Conservation (phyloP, 306 rosid genomes). For the Alnus rubra region DNA sequence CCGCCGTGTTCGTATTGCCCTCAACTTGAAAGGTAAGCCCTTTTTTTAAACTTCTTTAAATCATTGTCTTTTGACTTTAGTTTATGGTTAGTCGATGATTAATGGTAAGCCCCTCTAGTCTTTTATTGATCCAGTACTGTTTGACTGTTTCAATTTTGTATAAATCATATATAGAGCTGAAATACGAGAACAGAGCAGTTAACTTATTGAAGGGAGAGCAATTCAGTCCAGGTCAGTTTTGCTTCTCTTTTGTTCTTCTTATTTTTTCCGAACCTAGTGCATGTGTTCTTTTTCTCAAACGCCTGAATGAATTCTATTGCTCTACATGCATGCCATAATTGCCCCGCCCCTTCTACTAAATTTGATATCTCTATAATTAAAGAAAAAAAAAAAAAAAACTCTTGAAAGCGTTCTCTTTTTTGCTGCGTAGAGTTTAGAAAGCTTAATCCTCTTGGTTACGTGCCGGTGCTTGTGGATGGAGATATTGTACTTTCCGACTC, state of each 20-base stretch:
- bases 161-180: conserved; percentile 38
- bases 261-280: neutral
- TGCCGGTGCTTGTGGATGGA: conserved; percentile 70
- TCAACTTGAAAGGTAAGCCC: conserved; percentile 61
- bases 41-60: neutral
- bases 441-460: conserved; percentile 69
- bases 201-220: conserved; percentile 61
- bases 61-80: neutral
- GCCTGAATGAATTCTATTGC: neutral
- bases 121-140: neutral
- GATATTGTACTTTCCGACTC: conserved; percentile 55
- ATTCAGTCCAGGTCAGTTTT: conserved; percentile 47
- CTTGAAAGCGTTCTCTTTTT: neutral
- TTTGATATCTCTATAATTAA: neutral
- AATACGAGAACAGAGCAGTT: conserved; percentile 55
- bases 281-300: neutral
- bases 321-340: neutral
- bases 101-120: neutral
- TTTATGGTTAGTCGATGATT: neutral
- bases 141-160: neutral
- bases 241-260: no score
- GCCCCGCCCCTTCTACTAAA: neutral
- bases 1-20: conserved; percentile 50
- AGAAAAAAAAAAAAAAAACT: neutral
- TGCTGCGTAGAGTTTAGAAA: conserved; percentile 49